Evolutionary conservation across 306 rosid genomes (phyloP), one percentile per base, ranked within the genome.

Genomic region (Coriaria nepalensis): DNA sequence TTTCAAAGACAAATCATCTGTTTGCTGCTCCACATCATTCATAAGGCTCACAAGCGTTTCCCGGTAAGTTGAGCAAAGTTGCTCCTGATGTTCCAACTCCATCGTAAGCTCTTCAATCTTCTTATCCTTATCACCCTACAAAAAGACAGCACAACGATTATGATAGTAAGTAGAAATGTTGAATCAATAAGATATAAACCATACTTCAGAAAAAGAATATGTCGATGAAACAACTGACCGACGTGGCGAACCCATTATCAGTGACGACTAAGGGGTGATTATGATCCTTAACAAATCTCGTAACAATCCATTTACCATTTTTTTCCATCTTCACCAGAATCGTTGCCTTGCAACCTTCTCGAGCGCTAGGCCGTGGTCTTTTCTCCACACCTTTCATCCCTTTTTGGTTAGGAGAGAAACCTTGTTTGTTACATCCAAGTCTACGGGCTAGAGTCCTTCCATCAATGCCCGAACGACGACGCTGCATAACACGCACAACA

Each of bases 281-380:
- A 65, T 88, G 96, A 53, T 88, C 93, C 72, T 72, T 81, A 50
- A 72, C 69, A 72, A 83, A 83, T 73, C 95, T 78, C 12, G 95
- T 67, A 34, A 88, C 95, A 43, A 88, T 72, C 95, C 96, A 88
- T 66, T 83, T 88, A 52, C 94, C 94, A 43, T 82, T 73, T 59
- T 78, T 88, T 61, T 88, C 96, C 73, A 83, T 63, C 81, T 83
- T 88, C 44, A 88, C 83, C 75, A 83, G 70, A 56, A 88, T 80
- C 49, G 96, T 88, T 14, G 93, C 96, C 47, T 78, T 81, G 77
- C 95, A 88, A 54, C 96, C 96, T 71, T 88, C 95, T 42, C 96
- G 93, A 44, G 93, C 88, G 66, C 95, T 88, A 34, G 85, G 69
- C 54, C 83, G 73, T 11, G 81, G 75, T 70, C 63, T 83, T 66